These are phyloP conservation scores for Pestalotiopsis sp. DNA, from an alignment of 2,329 filamentous ascomycete species.

Conservation along the genomic window DNA sequence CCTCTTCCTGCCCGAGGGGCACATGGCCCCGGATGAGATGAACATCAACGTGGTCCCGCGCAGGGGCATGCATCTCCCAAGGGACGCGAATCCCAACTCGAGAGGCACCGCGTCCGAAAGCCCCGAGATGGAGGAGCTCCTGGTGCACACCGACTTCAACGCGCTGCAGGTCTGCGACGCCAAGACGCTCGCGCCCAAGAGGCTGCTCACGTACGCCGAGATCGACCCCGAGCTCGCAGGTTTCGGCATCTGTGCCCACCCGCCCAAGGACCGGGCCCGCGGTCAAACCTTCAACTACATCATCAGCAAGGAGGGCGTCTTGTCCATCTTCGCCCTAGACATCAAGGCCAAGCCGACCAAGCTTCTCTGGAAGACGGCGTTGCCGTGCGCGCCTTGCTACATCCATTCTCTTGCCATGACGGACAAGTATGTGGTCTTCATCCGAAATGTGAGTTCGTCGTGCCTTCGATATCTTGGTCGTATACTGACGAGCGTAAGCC, in stretches of 20 bases:
- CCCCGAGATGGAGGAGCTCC: constrained; percentile 17
- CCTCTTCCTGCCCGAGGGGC: constrained; percentile 6
- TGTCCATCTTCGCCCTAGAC: constrained; percentile 19
- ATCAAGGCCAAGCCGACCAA: constrained; percentile 15
- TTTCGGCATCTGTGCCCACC: constrained; percentile 20
- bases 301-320: constrained; percentile 13
- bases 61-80: constrained; percentile 18
- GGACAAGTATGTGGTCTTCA: constrained; percentile 19
- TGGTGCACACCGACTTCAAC: constrained; percentile 20
- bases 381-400: constrained; percentile 20
- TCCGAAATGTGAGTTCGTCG: constrained; percentile 17
- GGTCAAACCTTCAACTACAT: constrained; percentile 20
- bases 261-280: constrained; percentile 18
- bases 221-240: constrained; percentile 19
- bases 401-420: constrained; percentile 20
- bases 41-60: constrained; percentile 19
- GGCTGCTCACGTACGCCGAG: constrained; percentile 20
- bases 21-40: constrained; percentile 16
- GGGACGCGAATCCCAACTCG: constrained; percentile 17
- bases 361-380: constrained; percentile 18
- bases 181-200: constrained; percentile 18
- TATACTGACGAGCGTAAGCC: constrained; percentile 5
- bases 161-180: constrained; percentile 19
- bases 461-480: not conserved
- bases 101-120: constrained; percentile 7